Conservation (phyloP, 2,329 filamentous ascomycete species). For the Rugonectria rugulosa region DNA sequence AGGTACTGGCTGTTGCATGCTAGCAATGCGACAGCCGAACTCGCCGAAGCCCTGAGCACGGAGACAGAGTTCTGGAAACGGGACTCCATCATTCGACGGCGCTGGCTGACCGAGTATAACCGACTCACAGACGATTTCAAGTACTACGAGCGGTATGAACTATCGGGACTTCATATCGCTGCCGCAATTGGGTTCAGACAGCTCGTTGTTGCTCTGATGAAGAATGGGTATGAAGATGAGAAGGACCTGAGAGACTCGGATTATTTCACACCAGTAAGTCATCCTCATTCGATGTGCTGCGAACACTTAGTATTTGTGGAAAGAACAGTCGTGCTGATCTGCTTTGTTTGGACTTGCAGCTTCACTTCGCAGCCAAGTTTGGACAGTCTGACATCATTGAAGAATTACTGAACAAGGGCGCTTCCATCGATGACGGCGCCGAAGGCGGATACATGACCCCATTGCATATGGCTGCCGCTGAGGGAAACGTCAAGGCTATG, state of each 20-base stretch:
- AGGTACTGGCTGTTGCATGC: constrained; percentile 53
- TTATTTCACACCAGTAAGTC: constrained; percentile 45
- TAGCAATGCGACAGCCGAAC: constrained; percentile 50
- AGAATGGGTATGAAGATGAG: constrained; percentile 47
- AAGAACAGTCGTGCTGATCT: constrained; percentile 39
- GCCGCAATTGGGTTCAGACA: constrained; percentile 48
- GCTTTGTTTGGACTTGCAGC: constrained; percentile 38
- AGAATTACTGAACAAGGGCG: constrained; percentile 21
- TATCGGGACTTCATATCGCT: constrained; percentile 49
- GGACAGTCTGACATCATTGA: constrained; percentile 22
- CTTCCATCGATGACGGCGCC: constrained; percentile 38
- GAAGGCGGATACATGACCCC: constrained; percentile 46
- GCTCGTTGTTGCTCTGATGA: constrained; percentile 48
- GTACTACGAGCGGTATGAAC: constrained; percentile 38
- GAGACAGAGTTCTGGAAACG: constrained; percentile 50
- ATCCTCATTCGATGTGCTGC: not conserved
- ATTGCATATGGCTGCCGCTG: constrained; percentile 48
- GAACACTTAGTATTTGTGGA: too few relatives aligned
- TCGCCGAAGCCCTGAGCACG: constrained; percentile 49
- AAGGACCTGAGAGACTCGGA: constrained; percentile 43
- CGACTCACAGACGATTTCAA: constrained; percentile 43
- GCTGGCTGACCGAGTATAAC: constrained; percentile 48
- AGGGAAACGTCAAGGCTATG: constrained; percentile 51
- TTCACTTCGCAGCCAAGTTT: constrained; percentile 25
- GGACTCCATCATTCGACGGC: constrained; percentile 45